A percentile compares a stretch with the other conserved stretches of the same genome.
These are phyloP conservation scores for Wallacemonas rigidus DNA, from an alignment of 208 protist species.

Conservation along the genomic window DNA sequence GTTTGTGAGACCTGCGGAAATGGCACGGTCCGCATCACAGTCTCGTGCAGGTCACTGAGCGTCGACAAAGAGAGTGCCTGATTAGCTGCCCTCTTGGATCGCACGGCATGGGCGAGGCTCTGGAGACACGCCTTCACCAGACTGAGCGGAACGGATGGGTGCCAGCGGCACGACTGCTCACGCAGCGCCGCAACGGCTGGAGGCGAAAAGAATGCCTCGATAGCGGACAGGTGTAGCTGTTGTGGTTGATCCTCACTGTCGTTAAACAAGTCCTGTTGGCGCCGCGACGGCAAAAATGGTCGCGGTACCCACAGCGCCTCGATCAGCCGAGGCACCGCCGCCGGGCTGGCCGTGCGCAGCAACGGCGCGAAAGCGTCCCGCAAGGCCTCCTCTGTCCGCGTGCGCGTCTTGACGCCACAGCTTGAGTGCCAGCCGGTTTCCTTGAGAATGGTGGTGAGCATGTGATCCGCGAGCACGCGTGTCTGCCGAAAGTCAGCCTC, in stretches of 20 bases:
- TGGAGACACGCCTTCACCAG: constrained; percentile 53
- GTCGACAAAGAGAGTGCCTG: not conserved
- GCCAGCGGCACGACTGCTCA: constrained; percentile 25
- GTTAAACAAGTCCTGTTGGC: too few relatives aligned
- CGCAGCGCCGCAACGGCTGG: constrained; percentile 22
- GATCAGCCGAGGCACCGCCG: constrained; percentile 1
- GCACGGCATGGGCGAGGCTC: constrained; percentile 29
- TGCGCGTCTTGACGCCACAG: not conserved
- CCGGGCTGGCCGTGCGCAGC: not conserved
- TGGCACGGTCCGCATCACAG: constrained; percentile 24
- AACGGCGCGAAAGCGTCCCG: constrained; percentile 5
- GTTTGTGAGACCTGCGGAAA: not conserved
- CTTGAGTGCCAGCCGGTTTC: not conserved
- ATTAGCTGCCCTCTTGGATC: not conserved
- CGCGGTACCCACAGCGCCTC: not conserved
- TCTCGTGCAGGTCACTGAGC: constrained; percentile 26
- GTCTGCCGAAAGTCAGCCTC: not conserved
- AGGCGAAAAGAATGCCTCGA: constrained; percentile 20
- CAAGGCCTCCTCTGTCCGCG: not conserved
- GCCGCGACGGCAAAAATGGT: not conserved
- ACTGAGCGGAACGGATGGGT: constrained; percentile 22
- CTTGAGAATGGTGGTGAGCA: constrained; percentile 7
- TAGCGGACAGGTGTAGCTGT: not conserved
- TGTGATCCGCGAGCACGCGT: not conserved
- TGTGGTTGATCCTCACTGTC: not conserved